Evolutionary conservation across 1,139 yeast genomes (phyloP).

Genomic region (Hemisphaericaspora xylofermentans): DNA sequence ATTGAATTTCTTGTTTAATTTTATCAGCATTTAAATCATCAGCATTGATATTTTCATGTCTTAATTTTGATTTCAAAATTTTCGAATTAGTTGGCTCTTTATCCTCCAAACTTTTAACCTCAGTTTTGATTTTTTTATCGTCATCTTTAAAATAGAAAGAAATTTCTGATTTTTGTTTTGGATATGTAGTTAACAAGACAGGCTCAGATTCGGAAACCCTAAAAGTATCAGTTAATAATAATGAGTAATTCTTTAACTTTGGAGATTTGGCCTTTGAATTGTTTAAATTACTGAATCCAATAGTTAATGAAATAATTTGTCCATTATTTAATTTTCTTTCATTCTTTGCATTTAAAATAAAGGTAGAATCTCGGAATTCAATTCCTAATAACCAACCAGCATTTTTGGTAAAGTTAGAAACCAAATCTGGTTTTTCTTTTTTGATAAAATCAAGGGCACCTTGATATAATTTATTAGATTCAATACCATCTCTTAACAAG

Average conservation of each 20-base stretch:
- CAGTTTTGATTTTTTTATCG: constrained; percentile 19
- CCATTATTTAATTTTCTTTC: constrained; percentile 69
- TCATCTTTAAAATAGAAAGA: constrained; percentile 81
- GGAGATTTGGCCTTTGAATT: constrained; percentile 48
- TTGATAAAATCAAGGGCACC: constrained; percentile 61
- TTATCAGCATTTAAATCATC: constrained; percentile 77
- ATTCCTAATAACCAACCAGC: constrained; percentile 91
- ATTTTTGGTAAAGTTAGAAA: constrained; percentile 67
- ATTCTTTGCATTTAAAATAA: constrained; percentile 71
- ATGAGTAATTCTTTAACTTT: constrained; percentile 57
- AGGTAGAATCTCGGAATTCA: constrained; percentile 81
- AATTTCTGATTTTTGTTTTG: constrained; percentile 70
- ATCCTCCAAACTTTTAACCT: constrained; percentile 30
- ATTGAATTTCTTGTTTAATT: constrained; percentile 80
- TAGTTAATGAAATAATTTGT: constrained; percentile 70
- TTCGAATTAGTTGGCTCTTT: constrained; percentile 45
- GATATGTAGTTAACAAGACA: constrained; percentile 67
- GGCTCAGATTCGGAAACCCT: constrained; percentile 65
- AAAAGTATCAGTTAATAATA: constrained; percentile 81
- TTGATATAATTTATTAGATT: constrained; percentile 65
- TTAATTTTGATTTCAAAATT: constrained; percentile 73
- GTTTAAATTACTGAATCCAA: constrained; percentile 70
- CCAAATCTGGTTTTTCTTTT: constrained; percentile 62
- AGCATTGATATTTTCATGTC: constrained; percentile 71
- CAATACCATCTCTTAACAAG: constrained; percentile 64